Base-by-base conservation (phyloP, 495 filamentous ascomycete species). In the Penicillium mononematosum region DNA sequence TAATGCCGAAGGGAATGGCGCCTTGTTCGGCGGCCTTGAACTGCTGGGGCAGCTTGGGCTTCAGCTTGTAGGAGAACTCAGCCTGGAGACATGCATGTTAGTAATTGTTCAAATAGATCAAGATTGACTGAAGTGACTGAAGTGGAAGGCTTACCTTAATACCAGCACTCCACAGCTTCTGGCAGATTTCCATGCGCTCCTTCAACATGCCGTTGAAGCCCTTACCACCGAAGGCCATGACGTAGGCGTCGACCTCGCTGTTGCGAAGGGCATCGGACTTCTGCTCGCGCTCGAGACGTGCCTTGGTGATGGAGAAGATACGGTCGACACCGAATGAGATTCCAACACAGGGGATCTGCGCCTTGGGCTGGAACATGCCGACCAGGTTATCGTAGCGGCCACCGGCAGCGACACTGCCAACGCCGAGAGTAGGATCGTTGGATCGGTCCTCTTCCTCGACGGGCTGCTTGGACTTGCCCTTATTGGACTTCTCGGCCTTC, bases 251-350 rank as follows among this genome's bases (percentile, higher is more conserved):
- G 1, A 91, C 85, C 70, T 96, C 90, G 60, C 85, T 92, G 49
- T 72, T 80, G 47, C 86, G 84, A 41, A 87, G 68, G 14, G 67
- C 61, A 24, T 75, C 71, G 9, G 71, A 59, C 24, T 53, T 69
- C 61, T 83, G 79, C 61, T 88, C 81, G 48, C 80, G 78, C 61
- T 81, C 83, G 69, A 87, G 80, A n/a, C 85, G 81, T 10, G 88
- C 85, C 73, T 92, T 90, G 36, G 84, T 90, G 72, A 97, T 90
- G 46, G 88, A 89, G 75, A 96, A 96, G 63, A 98, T 97, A 50
- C 92, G 87, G 73, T 97, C 93, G 19, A 96, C 89, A 50, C 93
- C 93, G 70, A 97, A 96, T 11, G 91, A 96, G 59, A 97, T 89
- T 58, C 93, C 92, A 7, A 96, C 90, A 67, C 93, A 96, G 25